Evolutionary conservation across 1,139 yeast genomes (phyloP), one percentile per base, ranked within the genome.

Genomic region (Yamadazyma siamensis): DNA sequence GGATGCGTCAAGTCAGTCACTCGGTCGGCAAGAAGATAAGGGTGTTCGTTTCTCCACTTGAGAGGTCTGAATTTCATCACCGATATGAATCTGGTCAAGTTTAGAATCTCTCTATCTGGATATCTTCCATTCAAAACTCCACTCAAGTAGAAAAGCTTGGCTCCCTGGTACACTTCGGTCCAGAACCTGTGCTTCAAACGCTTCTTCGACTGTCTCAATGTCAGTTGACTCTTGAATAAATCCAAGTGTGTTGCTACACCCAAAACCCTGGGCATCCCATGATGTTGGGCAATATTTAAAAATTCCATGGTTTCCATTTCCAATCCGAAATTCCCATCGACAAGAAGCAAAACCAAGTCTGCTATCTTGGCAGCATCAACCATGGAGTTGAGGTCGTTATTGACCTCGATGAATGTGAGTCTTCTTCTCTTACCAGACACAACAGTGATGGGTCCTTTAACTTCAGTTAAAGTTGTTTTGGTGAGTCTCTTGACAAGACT

Each of bases 301-400:
- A 94, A 94, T 59, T 94, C 99, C 98, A 94, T 94, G 11, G 98
- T 94, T 59, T 94, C 99, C 99, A 94, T 94, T 63, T 94, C 99
- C 41, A 94, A 79, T 4, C 99, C 99, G 55, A 87, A 94, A 56
- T 94, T 94, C 40, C 98, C 98, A 62, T 94, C 99, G 40, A 94
- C 79, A 71, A 91, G 64, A 39, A 94, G 59, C 34, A 94, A 67
- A 13, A 94, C 95, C 41, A 94, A 68, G 57, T 94, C 99, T 0
- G 97, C 96, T 33, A 89, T 78, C 52, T 94, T 94, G 21, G 98
- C 96, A 25, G 94, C 77, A 61, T 94, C 99, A 26, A 89, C 80
- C 98, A 94, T 91, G 4, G 96, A 81, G 54, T 88, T 89, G 52
- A 94, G 63, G 55, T 94, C 98, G 50, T 89, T 91, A 14, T 84